Base-by-base conservation (phyloP, 148 eudicot genomes). In the Rhododendron ferrugineum region DNA sequence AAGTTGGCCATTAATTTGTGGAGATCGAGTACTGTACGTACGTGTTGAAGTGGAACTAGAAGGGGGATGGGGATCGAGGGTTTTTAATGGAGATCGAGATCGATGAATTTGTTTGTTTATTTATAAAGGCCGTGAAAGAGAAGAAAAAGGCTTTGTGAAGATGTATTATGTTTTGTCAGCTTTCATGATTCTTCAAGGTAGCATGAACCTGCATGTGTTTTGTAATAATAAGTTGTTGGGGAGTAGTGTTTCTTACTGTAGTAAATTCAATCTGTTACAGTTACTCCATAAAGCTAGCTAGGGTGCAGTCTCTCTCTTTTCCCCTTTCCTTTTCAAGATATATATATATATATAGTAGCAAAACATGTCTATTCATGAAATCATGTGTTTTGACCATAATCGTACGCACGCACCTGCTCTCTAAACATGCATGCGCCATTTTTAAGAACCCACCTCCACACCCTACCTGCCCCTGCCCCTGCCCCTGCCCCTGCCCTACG, bases 161-260 rank as follows among this genome's bases (percentile, higher is more conserved):
- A 68, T 83, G 83, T 83, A 87, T 87, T 83, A 84, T 84, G 84
- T 87, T 40, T 83, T 83, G 86, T 68, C 88, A 79, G 86, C 86
- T 87, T 87, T 84, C 80, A 78, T 83, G 86, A 84, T 87, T 83
- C 79, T 42, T 80, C 40, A 70, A 30, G 40, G 20, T 83, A 83
- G 73, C 86, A 87, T 79, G 86, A 83, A 60, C 68, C 70, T 70
- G n/a, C n/a, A n/a, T n/a, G 37, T 30, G 7, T 30, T 70, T 30
- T 70, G 76, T 47, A 86, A 86, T 83, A 62, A 86, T 83, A 66
- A 75, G 72, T 78, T 79, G 88, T 78, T 86, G 85, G 82, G 82
- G 11, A n/a, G 70, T 16, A 34, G 34, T 68, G 5, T 3, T 11
- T 81, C 44, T 79, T 64, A 75, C 42, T 37, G 42, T 37, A 40